These are phyloP conservation scores for Cladosporium sp. DNA, from an alignment of 2,329 filamentous ascomycete species.

Conservation along the genomic window DNA sequence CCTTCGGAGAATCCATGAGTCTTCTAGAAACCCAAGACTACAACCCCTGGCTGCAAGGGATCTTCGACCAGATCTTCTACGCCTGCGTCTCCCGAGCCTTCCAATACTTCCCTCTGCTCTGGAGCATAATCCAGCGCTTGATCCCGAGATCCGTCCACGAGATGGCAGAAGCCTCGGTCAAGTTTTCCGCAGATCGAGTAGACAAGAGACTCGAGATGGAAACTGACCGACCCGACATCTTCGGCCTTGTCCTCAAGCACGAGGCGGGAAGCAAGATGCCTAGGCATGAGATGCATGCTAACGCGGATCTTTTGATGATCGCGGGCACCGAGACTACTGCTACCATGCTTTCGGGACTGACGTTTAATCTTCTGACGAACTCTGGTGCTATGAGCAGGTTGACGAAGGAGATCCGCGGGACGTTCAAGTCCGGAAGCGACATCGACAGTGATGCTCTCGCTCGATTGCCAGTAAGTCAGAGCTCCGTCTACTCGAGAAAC, in stretches of 20 bases:
- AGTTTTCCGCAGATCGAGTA: slow-evolving; percentile 7
- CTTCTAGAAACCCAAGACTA: slow-evolving; percentile 35
- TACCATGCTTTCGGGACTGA: slow-evolving; percentile 67
- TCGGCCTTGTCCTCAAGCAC: background rate
- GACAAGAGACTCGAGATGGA: slow-evolving; percentile 22
- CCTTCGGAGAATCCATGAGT: slow-evolving; percentile 33
- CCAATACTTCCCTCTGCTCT: slow-evolving; percentile 15
- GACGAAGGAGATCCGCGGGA: slow-evolving; percentile 54
- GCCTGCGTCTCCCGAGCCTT: background rate
- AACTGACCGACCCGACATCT: slow-evolving; percentile 4
- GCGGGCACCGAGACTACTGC: slow-evolving; percentile 78
- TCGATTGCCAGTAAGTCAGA: background rate
- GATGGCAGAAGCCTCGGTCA: slow-evolving; percentile 4
- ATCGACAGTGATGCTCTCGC: slow-evolving; percentile 26
- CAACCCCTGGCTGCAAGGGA: slow-evolving; percentile 28
- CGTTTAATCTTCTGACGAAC: slow-evolving; percentile 70
- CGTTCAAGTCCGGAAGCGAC: slow-evolving; percentile 37
- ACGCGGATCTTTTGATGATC: slow-evolving; percentile 45
- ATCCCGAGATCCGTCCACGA: slow-evolving; percentile 15
- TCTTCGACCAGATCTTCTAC: slow-evolving; percentile 17
- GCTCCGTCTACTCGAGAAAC: background rate
- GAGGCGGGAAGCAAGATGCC: slow-evolving; percentile 21
- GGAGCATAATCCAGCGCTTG: slow-evolving; percentile 11
- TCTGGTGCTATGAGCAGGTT: slow-evolving; percentile 55
- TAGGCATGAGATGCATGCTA: slow-evolving; percentile 36